These are phyloP conservation scores for Aspergillus pseudoviridinutans DNA, from an alignment of 2,329 filamentous ascomycete genomes.

Conservation along the genomic window DNA sequence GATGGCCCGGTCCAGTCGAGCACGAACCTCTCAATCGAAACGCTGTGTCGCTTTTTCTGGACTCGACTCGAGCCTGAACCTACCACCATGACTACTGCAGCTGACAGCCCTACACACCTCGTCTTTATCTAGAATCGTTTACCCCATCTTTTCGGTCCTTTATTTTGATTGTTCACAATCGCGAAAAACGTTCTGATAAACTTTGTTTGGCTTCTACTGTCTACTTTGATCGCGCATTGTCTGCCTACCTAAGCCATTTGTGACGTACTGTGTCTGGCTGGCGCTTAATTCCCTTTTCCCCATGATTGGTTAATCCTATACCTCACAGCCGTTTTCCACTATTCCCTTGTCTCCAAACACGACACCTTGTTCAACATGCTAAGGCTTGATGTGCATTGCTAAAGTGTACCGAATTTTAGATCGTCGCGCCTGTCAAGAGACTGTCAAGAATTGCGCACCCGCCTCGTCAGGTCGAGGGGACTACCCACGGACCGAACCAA, in stretches of 20 bases:
- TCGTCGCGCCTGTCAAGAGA: background rate
- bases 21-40: background rate
- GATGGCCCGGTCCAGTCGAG: background rate
- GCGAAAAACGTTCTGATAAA: background rate
- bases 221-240: background rate
- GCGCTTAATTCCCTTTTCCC: background rate
- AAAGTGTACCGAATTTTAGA: background rate
- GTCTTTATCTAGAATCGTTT: background rate
- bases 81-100: background rate
- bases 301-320: background rate
- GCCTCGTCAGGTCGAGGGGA: background rate
- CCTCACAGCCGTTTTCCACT: background rate
- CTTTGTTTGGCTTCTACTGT: background rate
- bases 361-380: background rate
- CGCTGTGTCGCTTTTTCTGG: background rate
- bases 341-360: background rate
- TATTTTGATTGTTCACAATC: background rate
- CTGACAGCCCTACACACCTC: background rate
- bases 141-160: background rate
- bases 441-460: background rate
- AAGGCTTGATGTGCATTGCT: background rate
- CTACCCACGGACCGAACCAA: background rate
- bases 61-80: background rate
- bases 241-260: background rate
- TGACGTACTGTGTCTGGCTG: background rate